Percentiles rank a stretch among this genome's conserved stretches.
phyloP scores from a whole-genome alignment of 163 green algal species.

The Picocystis sp. region DNA sequence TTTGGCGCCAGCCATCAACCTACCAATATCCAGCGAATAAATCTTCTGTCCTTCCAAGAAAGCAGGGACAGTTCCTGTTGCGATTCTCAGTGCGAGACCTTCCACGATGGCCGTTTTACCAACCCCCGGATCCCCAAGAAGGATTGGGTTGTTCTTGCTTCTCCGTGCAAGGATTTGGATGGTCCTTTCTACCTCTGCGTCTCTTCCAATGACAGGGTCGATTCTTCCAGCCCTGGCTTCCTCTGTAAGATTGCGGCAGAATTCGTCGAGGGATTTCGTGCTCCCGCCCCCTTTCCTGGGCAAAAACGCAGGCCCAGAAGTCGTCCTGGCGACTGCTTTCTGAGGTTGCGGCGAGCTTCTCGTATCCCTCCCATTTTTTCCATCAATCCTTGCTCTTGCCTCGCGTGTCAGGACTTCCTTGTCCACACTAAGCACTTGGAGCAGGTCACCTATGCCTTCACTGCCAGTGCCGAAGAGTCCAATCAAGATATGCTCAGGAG shows the following conservation, averaged over 20 bases:
- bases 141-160: slow-evolving; percentile 39
- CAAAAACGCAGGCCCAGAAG: too few relatives aligned
- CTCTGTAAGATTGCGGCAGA: slow-evolving; percentile 5
- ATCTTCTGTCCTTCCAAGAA: too few relatives aligned
- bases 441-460: not conserved
- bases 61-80: slow-evolving; percentile 3
- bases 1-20: slow-evolving; percentile 70
- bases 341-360: not conserved
- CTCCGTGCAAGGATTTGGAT: slow-evolving; percentile 28
- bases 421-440: not conserved
- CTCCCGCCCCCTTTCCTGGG: not conserved
- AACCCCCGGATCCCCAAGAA: slow-evolving; percentile 38
- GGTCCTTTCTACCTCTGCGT: slow-evolving; percentile 7
- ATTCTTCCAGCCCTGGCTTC: slow-evolving; percentile 6
- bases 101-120: slow-evolving; percentile 56
- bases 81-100: slow-evolving; percentile 36
- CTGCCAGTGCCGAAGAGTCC: not conserved
- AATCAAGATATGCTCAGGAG: slow-evolving; percentile 4
- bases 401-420: too few relatives aligned
- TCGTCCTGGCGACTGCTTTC: not conserved
- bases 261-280: slow-evolving; percentile 8
- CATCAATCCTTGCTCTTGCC: too few relatives aligned
- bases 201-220: slow-evolving; percentile 10
- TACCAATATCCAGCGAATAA: slow-evolving; percentile 59
- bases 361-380: too few relatives aligned